phyloP scores from a whole-genome alignment of 2,329 filamentous ascomycete species.

The Colletotrichum sp. region DNA sequence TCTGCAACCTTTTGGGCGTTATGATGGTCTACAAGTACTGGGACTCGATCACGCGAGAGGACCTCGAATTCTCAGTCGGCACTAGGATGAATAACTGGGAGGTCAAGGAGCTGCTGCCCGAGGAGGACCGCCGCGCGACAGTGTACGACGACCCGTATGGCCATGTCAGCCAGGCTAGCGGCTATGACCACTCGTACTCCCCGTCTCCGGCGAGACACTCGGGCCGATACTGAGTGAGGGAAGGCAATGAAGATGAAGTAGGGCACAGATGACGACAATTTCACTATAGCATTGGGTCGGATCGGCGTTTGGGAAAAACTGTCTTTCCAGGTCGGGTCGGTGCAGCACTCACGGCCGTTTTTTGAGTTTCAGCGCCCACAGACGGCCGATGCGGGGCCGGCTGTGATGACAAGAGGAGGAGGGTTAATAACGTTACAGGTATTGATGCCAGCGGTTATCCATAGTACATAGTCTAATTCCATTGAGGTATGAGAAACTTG shows the following conservation, averaged over 20 bases:
- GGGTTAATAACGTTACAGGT: conserved; percentile 2
- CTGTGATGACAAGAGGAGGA: not conserved
- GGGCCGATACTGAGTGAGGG: conserved; percentile 44
- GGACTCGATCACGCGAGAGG: conserved; percentile 98
- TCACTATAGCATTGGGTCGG: not conserved
- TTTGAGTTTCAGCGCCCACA: not conserved
- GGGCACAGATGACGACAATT: not conserved
- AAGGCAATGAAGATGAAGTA: not conserved
- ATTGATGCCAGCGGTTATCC: not conserved
- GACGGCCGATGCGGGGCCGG: not conserved
- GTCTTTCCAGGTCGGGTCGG: conserved; percentile 1
- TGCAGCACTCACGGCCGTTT: not conserved
- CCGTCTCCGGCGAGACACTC: conserved; percentile 49
- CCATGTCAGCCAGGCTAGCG: conserved; percentile 60
- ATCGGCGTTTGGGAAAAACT: conserved; percentile 15
- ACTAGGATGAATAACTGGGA: conserved; percentile 98
- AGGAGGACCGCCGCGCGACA: conserved; percentile 78
- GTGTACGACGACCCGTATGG: conserved; percentile 74
- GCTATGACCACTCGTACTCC: conserved; percentile 58
- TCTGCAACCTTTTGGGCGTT: conserved; percentile 90
- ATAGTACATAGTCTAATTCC: conserved; percentile 13
- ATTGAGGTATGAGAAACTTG: not conserved
- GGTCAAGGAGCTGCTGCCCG: conserved; percentile 86
- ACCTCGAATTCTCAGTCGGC: conserved; percentile 97
- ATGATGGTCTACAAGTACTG: conserved; percentile 99